A percentile compares a stretch with the other conserved stretches of the same genome.
phyloP scores from a whole-genome alignment of 768 basidiomycete genomes.

The Cubamyces lactineus region DNA sequence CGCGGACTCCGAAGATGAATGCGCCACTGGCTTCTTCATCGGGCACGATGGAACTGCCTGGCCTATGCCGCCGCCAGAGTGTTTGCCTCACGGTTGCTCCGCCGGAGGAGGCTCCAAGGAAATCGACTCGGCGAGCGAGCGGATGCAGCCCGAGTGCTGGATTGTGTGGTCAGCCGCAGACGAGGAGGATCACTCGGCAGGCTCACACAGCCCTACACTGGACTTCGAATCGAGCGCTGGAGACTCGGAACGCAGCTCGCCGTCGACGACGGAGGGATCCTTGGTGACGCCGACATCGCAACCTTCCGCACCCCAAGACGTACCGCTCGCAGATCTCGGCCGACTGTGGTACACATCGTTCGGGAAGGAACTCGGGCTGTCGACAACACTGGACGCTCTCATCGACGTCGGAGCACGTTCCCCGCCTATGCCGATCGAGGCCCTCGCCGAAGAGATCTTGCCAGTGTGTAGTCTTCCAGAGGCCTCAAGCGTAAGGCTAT shows the following conservation, averaged over 20 bases:
- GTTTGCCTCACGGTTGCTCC: neutral
- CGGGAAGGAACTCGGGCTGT: neutral
- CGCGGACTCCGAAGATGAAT: neutral
- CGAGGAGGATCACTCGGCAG: neutral
- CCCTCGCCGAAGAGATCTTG: neutral
- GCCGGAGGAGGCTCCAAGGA: neutral
- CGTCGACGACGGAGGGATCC: too few species aligned
- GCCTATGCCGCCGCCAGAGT: slow-evolving; percentile 8
- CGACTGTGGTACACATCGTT: slow-evolving; percentile 8
- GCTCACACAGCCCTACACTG: neutral
- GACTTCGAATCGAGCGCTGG: neutral
- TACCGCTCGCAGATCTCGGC: slow-evolving; percentile 4
- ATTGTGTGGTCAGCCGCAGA: neutral
- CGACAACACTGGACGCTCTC: neutral
- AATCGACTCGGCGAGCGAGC: neutral
- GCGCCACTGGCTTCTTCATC: slow-evolving; percentile 7
- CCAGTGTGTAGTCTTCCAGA: too few species aligned
- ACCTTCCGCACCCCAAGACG: neutral
- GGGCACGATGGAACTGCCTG: slow-evolving; percentile 5
- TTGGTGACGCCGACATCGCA: too few species aligned
- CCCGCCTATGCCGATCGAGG: neutral
- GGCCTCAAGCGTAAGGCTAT: neutral
- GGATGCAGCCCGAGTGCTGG: neutral
- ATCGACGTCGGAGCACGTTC: neutral
- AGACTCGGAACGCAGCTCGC: too few species aligned